Conservation (phyloP, 306 rosid genomes). For the Vachellia collinsii region DNA sequence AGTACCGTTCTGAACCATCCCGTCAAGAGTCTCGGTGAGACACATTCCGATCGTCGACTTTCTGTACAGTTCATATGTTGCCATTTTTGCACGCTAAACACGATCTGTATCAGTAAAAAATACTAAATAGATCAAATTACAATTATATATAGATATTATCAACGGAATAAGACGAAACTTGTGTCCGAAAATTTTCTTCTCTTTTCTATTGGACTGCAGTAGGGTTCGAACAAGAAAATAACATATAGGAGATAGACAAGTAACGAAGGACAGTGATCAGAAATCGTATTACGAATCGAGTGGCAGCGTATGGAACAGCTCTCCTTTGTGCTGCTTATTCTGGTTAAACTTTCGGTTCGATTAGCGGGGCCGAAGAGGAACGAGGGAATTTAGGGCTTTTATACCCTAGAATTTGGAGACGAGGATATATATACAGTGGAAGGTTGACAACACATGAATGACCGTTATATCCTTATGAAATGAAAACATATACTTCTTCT, state of each 20-base stretch:
- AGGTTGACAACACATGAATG: constrained; percentile 30
- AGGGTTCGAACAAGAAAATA: background rate
- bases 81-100: constrained; percentile 54
- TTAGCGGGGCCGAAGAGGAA: constrained; percentile 32
- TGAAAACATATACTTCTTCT: background rate
- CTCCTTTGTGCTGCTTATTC: constrained; percentile 15
- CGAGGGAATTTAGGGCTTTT: constrained; percentile 77
- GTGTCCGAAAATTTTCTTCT: background rate
- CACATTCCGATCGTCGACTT: constrained; percentile 93
- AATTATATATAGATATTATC: background rate
- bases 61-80: constrained; percentile 90
- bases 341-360: constrained; percentile 51
- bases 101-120: constrained; percentile 49
- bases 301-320: constrained; percentile 34
- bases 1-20: constrained; percentile 87
- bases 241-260: background rate
- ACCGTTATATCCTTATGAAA: constrained; percentile 38
- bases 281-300: constrained; percentile 33
- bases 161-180: background rate
- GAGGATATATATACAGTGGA: constrained; percentile 70
- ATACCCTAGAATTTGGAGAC: constrained; percentile 80
- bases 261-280: constrained; percentile 11
- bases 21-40: constrained; percentile 87
- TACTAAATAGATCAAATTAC: background rate
- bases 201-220: background rate